Evolutionary conservation across 371 early-diverging fungal species (phyloP).

Genomic region (Actinomortierella wolfii): DNA sequence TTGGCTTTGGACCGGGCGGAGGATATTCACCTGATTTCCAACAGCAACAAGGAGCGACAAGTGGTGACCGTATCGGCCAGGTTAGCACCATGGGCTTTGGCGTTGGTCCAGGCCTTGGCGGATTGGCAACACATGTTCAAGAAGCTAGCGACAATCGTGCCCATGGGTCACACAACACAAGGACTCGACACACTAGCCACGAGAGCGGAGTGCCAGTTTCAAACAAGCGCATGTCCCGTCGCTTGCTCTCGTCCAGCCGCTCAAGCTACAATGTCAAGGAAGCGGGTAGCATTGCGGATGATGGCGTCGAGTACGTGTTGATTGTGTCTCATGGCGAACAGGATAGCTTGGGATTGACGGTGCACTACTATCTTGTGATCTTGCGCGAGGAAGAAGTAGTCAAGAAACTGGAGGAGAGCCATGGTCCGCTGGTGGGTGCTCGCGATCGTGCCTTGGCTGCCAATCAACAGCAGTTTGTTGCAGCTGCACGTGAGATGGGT

Average conservation of each 20-base stretch:
- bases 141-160: not conserved
- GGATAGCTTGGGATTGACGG: constrained; percentile 34
- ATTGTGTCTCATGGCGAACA: constrained; percentile 39
- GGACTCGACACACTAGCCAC: constrained; percentile 38
- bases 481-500: too few species aligned
- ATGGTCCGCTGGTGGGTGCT: constrained; percentile 39
- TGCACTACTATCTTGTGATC: constrained; percentile 41
- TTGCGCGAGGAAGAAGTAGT: constrained; percentile 41
- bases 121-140: constrained; percentile 10
- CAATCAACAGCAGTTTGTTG: constrained; percentile 3
- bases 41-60: constrained; percentile 3
- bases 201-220: constrained; percentile 20
- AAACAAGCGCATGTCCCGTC: constrained; percentile 17
- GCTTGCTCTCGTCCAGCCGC: constrained; percentile 30
- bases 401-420: constrained; percentile 41
- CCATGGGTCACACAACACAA: constrained; percentile 12
- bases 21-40: constrained; percentile 1
- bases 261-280: constrained; percentile 30
- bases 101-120: constrained; percentile 18
- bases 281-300: constrained; percentile 21
- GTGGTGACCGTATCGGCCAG: constrained; percentile 4
- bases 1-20: constrained; percentile 2
- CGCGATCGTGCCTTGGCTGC: constrained; percentile 32
- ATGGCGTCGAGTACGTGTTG: constrained; percentile 42
- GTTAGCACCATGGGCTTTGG: constrained; percentile 15